Evolutionary conservation across 2,329 filamentous ascomycete species (phyloP), one percentile per base, ranked within the genome.

Genomic region (Aspergillus sp.): DNA sequence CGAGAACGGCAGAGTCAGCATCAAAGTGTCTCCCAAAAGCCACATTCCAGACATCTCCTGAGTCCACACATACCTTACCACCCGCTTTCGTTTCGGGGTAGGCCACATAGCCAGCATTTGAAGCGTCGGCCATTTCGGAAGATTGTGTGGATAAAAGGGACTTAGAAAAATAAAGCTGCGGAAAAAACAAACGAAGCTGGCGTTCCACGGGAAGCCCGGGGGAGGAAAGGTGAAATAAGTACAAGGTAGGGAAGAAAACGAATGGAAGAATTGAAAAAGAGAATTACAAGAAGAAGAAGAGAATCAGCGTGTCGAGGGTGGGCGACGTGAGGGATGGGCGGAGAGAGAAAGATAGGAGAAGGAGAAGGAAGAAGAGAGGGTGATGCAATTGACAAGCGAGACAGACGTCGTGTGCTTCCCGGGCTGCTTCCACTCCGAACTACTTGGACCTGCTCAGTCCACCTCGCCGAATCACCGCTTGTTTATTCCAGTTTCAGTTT

Each of bases 41-140:
- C 36, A 46, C 29, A 31, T 47, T 24, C n/a, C 49, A 29, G 24
- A 6, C 20, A 50, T 29, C 5, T 26, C 49, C 11, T 26, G 16
- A 45, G 20, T 36, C 18, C 3, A 12, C 32, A 59, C 70, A 50
- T 71, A 77, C 75, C 75, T 77, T 71, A 78, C 77, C 72, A 65
- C 69, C 69, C 62, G 65, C 68, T 39, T 72, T 65, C 55, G 76
- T 69, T 63, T 75, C 69, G 54, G 73, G 75, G 61, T 77, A 77
- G 67, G 65, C 73, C 67, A 77, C 73, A 62, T 74, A 69, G 66
- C 69, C 69, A 60, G 69, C 62, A 60, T 60, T 57, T 14, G 36
- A 42, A 29, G 26, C 24, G 51, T 72, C 69, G 63, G 73, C 72
- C 73, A 75, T 76, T 55, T 59, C 56, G 67, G 55, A 59, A 63